Percentiles rank a stretch among this genome's conserved stretches.
Conservation (phyloP, 441 rosid species). For the Erodium texanum region DNA sequence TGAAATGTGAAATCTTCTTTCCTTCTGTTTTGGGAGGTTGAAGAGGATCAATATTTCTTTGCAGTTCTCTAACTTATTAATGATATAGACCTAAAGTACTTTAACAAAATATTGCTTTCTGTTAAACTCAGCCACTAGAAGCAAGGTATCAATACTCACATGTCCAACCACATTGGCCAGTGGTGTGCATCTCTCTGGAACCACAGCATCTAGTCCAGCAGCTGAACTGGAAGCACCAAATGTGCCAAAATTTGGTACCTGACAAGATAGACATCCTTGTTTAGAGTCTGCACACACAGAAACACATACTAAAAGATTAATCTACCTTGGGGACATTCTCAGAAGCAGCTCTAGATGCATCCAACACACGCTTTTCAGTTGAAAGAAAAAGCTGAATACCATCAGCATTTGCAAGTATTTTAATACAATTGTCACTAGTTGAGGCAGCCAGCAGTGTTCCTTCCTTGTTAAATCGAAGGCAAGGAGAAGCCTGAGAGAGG, state of each 20-base stretch:
- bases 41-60: not conserved
- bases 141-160: conserved; percentile 26
- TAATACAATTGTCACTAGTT: conserved; percentile 60
- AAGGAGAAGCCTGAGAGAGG: conserved; percentile 61
- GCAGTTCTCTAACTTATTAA: not conserved
- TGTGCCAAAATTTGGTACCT: conserved; percentile 43
- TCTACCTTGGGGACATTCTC: conserved; percentile 52
- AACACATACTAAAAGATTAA: conserved; percentile 6
- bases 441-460: conserved; percentile 72
- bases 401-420: conserved; percentile 64
- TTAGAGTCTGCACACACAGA: conserved; percentile 4
- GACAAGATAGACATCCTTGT: conserved; percentile 15
- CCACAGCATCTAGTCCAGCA: conserved; percentile 34
- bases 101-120: not conserved
- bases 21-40: not conserved
- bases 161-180: conserved; percentile 47
- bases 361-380: conserved; percentile 54
- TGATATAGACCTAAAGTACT: not conserved
- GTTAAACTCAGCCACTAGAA: not conserved
- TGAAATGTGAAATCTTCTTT: not conserved
- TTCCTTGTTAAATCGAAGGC: conserved; percentile 69
- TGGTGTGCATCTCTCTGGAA: conserved; percentile 43
- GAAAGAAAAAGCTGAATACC: conserved; percentile 54
- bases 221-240: conserved; percentile 44
- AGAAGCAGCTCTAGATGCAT: conserved; percentile 53